Evolutionary conservation across 306 rosid species (phyloP).

Genomic region (Oemleria cerasiformis): DNA sequence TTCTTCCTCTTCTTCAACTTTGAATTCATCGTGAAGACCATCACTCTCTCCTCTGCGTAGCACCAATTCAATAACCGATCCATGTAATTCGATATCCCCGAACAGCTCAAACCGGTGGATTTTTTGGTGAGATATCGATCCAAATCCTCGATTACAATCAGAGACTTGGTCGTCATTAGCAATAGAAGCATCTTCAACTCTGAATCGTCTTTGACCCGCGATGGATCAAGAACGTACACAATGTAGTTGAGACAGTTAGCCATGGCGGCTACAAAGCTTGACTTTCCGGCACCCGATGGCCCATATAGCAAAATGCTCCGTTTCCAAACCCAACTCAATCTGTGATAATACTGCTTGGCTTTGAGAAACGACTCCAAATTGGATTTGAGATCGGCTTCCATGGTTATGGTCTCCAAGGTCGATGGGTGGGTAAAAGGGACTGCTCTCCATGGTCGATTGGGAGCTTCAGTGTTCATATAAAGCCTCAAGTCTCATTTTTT

Average conservation of each 20-base stretch:
- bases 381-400: slow-evolving; percentile 77
- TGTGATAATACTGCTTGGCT: slow-evolving; percentile 58
- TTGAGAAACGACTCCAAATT: slow-evolving; percentile 80
- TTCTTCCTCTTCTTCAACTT: too few species aligned
- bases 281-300: slow-evolving; percentile 91
- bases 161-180: slow-evolving; percentile 60
- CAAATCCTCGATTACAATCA: slow-evolving; percentile 71
- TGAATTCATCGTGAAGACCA: slow-evolving; percentile 81
- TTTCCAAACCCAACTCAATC: slow-evolving; percentile 82
- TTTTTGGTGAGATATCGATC: slow-evolving; percentile 55
- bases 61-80: slow-evolving; percentile 78
- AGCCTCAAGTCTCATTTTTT: slow-evolving; percentile 50
- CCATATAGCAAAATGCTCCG: slow-evolving; percentile 85
- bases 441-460: slow-evolving; percentile 51
- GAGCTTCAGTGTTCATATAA: slow-evolving; percentile 31
- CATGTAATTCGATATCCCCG: slow-evolving; percentile 76
- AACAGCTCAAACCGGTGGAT: slow-evolving; percentile 36
- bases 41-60: slow-evolving; percentile 69
- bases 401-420: slow-evolving; percentile 72
- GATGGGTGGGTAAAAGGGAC: slow-evolving; percentile 78
- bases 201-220: slow-evolving; percentile 46
- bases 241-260: slow-evolving; percentile 78
- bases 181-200: slow-evolving; percentile 55
- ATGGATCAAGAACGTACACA: slow-evolving; percentile 74
- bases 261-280: slow-evolving; percentile 96